These are phyloP conservation scores for Penicillium diatomitis DNA, from an alignment of 495 filamentous ascomycete species.

Conservation along the genomic window DNA sequence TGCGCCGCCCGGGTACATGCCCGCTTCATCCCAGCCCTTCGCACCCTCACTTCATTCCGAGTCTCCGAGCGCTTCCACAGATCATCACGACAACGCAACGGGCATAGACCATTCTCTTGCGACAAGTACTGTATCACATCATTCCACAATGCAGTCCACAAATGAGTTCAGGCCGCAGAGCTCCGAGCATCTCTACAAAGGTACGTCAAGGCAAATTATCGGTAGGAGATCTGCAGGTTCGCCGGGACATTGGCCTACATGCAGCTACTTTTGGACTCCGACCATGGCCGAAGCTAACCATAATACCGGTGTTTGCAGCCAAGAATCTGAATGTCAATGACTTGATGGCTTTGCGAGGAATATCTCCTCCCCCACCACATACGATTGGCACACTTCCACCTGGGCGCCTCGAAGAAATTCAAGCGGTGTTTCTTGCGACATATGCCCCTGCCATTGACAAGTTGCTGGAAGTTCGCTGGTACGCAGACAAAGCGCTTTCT, in stretches of 20 bases:
- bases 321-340: slow-evolving; percentile 68
- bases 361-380: slow-evolving; percentile 50
- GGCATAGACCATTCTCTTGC: slow-evolving; percentile 73
- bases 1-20: slow-evolving; percentile 49
- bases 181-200: slow-evolving; percentile 29
- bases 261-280: too few species aligned
- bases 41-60: slow-evolving; percentile 37
- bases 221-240: background rate
- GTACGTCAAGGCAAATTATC: slow-evolving; percentile 14
- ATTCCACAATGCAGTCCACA: slow-evolving; percentile 30
- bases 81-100: slow-evolving; percentile 52
- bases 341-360: slow-evolving; percentile 58
- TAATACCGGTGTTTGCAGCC: slow-evolving; percentile 29
- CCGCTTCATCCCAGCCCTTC: slow-evolving; percentile 53
- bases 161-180: slow-evolving; percentile 14
- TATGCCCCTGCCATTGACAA: slow-evolving; percentile 70
- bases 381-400: slow-evolving; percentile 45
- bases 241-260: too few species aligned
- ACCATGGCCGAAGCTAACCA: slow-evolving; percentile 6
- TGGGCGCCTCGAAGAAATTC: slow-evolving; percentile 55
- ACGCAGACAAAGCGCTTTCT: slow-evolving; percentile 42
- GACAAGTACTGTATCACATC: slow-evolving; percentile 17
- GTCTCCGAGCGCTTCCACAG: slow-evolving; percentile 39
- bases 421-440: slow-evolving; percentile 62
- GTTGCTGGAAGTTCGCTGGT: slow-evolving; percentile 84